phyloP scores from a whole-genome alignment of 805 yeast species.

The Nakazawaea molendinolei region DNA sequence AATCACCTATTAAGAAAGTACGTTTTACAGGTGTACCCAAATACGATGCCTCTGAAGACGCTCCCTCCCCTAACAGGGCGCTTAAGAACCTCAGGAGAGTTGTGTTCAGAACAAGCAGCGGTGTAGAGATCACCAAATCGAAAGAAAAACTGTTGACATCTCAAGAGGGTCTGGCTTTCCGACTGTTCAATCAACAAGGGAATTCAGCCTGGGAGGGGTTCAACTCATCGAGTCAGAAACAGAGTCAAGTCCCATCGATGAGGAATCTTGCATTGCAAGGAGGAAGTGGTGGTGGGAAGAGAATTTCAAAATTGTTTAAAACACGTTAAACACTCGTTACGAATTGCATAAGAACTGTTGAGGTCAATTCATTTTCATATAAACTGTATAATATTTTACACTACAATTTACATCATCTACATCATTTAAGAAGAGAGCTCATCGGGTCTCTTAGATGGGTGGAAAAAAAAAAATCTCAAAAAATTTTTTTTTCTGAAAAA shows the following conservation, averaged over 20 bases:
- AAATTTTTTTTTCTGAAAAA: no score
- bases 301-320: slow-evolving; percentile 23
- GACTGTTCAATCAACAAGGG: slow-evolving; percentile 17
- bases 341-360: no score
- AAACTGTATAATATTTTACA: no score
- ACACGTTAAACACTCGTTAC: slow-evolving; percentile 10
- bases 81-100: slow-evolving; percentile 28
- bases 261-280: slow-evolving; percentile 6
- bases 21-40: slow-evolving; percentile 47
- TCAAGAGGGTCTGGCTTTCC: slow-evolving; percentile 31
- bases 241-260: slow-evolving; percentile 9
- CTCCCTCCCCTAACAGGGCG: slow-evolving; percentile 35
- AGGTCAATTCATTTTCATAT: no score
- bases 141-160: slow-evolving; percentile 24
- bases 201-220: slow-evolving; percentile 9
- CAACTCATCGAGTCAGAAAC: slow-evolving; percentile 4
- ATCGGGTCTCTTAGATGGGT: no score
- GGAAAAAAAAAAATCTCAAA: no score
- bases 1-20: slow-evolving; percentile 31
- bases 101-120: slow-evolving; percentile 23
- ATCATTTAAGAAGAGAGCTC: no score
- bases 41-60: slow-evolving; percentile 48
- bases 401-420: no score
- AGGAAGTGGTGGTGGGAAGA: slow-evolving; percentile 7
- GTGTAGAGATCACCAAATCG: slow-evolving; percentile 16